These are phyloP conservation scores for Cercospora citrullina DNA, from an alignment of 2,329 filamentous ascomycete species.

Conservation along the genomic window DNA sequence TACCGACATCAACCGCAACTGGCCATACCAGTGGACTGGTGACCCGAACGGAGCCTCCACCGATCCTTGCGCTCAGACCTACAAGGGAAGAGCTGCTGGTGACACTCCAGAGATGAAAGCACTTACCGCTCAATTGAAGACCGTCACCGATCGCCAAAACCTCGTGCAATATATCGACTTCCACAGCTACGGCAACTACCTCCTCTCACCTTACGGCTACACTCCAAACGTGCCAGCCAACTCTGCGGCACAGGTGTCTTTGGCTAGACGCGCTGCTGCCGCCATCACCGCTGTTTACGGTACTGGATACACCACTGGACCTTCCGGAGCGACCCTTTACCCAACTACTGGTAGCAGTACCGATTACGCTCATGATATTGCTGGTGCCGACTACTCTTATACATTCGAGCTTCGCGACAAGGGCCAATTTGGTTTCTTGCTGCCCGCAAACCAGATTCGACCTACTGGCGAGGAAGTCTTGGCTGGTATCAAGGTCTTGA, in stretches of 20 bases:
- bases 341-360: conserved; percentile 51
- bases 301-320: conserved; percentile 45
- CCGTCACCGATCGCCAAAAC: conserved; percentile 49
- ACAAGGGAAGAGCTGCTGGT: conserved; percentile 40
- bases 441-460: conserved; percentile 52
- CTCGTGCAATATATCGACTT: conserved; percentile 65
- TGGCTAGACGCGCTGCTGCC: conserved; percentile 52
- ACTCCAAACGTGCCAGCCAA: conserved; percentile 52
- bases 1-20: conserved; percentile 61
- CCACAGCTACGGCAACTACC: conserved; percentile 63
- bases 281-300: conserved; percentile 59
- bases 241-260: conserved; percentile 52
- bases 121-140: conserved; percentile 51
- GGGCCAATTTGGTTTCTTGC: conserved; percentile 51
- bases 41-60: conserved; percentile 51
- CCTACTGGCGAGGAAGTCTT: conserved; percentile 51
- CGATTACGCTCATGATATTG: conserved; percentile 48
- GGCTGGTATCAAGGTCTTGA: conserved; percentile 41
- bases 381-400: conserved; percentile 48
- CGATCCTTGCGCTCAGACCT: conserved; percentile 55
- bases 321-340: conserved; percentile 55
- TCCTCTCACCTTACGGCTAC: conserved; percentile 62
- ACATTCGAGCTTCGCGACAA: conserved; percentile 54
- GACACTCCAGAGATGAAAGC: conserved; percentile 56
- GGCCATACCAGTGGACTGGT: conserved; percentile 53